Evolutionary conservation across 108 stramenopile species (phyloP).

Genomic region (Cylindrotheca fusiformis): DNA sequence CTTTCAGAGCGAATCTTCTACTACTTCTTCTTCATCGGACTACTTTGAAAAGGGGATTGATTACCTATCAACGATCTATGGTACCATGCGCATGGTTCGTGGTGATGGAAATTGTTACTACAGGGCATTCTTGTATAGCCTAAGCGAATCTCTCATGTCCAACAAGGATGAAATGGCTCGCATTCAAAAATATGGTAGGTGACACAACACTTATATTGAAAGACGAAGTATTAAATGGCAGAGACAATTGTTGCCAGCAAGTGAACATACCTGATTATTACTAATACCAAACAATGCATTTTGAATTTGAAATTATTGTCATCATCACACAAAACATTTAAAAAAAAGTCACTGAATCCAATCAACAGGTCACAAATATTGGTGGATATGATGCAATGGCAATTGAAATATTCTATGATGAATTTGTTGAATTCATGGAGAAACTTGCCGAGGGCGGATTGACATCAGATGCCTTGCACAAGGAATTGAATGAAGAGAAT

Average conservation of each 20-base stretch:
- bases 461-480: slow-evolving; percentile 26
- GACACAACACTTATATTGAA: neutral
- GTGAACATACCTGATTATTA: neutral
- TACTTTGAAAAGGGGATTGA: slow-evolving; percentile 44
- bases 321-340: too few relatives aligned
- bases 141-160: slow-evolving; percentile 63
- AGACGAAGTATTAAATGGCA: neutral
- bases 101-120: slow-evolving; percentile 97
- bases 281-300: neutral
- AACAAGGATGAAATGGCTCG: slow-evolving; percentile 11
- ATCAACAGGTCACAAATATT: slow-evolving; percentile 13
- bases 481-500: slow-evolving; percentile 63
- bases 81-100: slow-evolving; percentile 64
- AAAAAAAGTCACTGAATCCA: slow-evolving; percentile 32
- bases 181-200: slow-evolving; percentile 20
- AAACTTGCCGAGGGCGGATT: slow-evolving; percentile 26
- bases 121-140: slow-evolving; percentile 82
- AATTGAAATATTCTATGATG: slow-evolving; percentile 76
- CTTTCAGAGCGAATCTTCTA: slow-evolving; percentile 14
- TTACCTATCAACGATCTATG: slow-evolving; percentile 48
- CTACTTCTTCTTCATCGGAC: slow-evolving; percentile 20
- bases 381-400: slow-evolving; percentile 70
- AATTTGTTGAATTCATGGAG: slow-evolving; percentile 57
- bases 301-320: too few relatives aligned
- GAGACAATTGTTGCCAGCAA: neutral